Conservation (phyloP, 139 green algal genomes). For the Limnomonas spitsbergensis region DNA sequence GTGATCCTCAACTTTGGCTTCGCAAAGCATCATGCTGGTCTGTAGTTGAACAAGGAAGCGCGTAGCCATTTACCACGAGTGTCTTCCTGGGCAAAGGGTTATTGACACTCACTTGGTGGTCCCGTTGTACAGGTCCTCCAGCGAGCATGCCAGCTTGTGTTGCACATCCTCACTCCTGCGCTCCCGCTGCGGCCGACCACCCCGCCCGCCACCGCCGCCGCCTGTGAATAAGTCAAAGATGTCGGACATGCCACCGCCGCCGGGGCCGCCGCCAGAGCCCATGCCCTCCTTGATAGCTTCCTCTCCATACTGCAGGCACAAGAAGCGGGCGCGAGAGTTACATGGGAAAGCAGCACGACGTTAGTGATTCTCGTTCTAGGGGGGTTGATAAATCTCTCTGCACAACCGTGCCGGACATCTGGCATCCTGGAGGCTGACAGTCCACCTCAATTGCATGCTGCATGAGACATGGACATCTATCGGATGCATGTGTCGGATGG, state of each 20-base stretch:
- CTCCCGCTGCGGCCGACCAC: slow-evolving; percentile 52
- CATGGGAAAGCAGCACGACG: background rate
- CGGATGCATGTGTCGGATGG: background rate
- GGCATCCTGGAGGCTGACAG: no score
- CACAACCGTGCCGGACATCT: no score
- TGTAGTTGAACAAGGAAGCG: no score
- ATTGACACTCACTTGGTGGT: slow-evolving; percentile 63
- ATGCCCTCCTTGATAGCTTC: slow-evolving; percentile 97
- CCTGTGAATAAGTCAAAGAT: slow-evolving; percentile 93
- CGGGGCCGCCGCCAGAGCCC: slow-evolving; percentile 63
- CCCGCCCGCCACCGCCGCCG: slow-evolving; percentile 65
- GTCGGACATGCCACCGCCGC: slow-evolving; percentile 74
- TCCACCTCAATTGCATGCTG: no score
- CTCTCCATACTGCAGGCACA: slow-evolving; percentile 88
- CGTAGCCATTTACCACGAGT: no score
- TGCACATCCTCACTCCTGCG: slow-evolving; percentile 91
- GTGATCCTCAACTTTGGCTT: no score
- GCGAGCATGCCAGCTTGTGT: slow-evolving; percentile 83
- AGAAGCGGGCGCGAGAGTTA: background rate
- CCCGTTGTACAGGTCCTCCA: slow-evolving; percentile 93
- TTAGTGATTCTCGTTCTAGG: no score
- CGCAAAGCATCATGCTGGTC: no score
- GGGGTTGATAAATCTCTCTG: no score
- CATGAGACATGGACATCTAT: background rate
- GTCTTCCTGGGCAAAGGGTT: no score